Conservation (phyloP, 768 basidiomycete genomes). For the Fomitopsis serialis region DNA sequence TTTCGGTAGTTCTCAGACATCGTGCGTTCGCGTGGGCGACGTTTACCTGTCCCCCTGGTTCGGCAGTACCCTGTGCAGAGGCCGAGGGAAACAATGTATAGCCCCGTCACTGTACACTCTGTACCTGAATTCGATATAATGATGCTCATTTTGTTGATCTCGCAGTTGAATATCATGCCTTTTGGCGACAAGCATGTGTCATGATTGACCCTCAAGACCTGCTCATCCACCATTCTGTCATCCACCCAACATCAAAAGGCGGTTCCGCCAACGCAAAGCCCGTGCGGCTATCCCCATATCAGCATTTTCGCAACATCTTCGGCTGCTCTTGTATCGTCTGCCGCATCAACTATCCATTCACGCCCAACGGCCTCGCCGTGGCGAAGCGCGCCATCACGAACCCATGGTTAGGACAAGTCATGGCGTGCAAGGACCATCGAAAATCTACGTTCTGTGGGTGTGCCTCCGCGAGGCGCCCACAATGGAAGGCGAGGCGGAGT, state of each 20-base stretch:
- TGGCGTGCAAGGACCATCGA: conserved; percentile 62
- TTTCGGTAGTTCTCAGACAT: too few relatives aligned
- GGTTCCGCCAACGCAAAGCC: conserved; percentile 17
- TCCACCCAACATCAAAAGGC: conserved; percentile 28
- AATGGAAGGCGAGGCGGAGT: conserved; percentile 33
- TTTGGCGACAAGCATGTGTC: conserved; percentile 62
- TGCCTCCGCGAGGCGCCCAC: conserved; percentile 62
- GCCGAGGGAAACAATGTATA: too few relatives aligned
- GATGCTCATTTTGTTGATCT: too few relatives aligned
- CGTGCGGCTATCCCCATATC: conserved; percentile 38
- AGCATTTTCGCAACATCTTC: conserved; percentile 58
- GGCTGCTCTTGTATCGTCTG: conserved; percentile 57
- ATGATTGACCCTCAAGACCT: conserved; percentile 59
- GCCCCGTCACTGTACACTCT: too few relatives aligned
- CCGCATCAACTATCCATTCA: conserved; percentile 57
- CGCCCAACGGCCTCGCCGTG: conserved; percentile 42
- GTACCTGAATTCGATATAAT: too few relatives aligned
- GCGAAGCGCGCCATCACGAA: conserved; percentile 43
- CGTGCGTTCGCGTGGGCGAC: too few relatives aligned
- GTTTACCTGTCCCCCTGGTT: too few relatives aligned
- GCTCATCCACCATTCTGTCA: conserved; percentile 42
- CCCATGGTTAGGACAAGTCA: conserved; percentile 39
- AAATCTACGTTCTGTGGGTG: conserved; percentile 59
- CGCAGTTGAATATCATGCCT: conserved; percentile 67
- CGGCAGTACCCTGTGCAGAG: too few relatives aligned